Base-by-base conservation (phyloP, 495 filamentous ascomycete genomes). In the Talaromyces ruber region DNA sequence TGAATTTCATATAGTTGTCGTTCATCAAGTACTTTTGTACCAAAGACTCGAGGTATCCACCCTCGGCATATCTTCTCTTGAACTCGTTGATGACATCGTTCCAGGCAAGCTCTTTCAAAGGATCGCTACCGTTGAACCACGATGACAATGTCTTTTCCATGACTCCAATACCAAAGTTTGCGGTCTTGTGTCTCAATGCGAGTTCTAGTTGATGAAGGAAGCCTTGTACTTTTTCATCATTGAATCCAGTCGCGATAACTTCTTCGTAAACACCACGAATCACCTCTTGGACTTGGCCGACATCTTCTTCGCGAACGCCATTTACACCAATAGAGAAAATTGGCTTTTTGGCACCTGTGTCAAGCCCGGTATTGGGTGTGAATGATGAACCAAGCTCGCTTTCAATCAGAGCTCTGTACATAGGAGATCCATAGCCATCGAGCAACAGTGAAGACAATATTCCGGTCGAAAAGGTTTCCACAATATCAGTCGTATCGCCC, bases 121-220 rank as follows among this genome's bases (percentile, higher is more conserved):
- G 95, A 72, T 97, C 90, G 12, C 91, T 82, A 14, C 94, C 94
- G 61, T 94, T 94, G 72, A 98, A 97, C 94, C 94, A 98, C 28
- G 86, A 85, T 3, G 91, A 87, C 59, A 94, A 89, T 60, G 96
- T 79, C 52, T 92, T 82, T 65, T 96, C 89, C 79, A 97, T 88
- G 2, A 98, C 75, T 50, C 86, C 86, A 82, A 98, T 89, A 24
- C 94, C 94, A 68, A 98, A 98, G 65, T 89, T 89, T 34, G 94
- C 89, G 1, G 91, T 96, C 74, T 97, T 97, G 74, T 98, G 93
- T 68, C 96, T 95, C 25, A 98, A 76, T 9, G 84, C 80, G 34
- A 98, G 80, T 67, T 98, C 94, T 9, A 98, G 79, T 72, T 96
- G 92, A 71, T 98, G 94, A 43, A 98, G 81, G 67, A 94, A 88